phyloP scores from a whole-genome alignment of 352 stramenopile genomes.

The Globisporangium yorkense region DNA sequence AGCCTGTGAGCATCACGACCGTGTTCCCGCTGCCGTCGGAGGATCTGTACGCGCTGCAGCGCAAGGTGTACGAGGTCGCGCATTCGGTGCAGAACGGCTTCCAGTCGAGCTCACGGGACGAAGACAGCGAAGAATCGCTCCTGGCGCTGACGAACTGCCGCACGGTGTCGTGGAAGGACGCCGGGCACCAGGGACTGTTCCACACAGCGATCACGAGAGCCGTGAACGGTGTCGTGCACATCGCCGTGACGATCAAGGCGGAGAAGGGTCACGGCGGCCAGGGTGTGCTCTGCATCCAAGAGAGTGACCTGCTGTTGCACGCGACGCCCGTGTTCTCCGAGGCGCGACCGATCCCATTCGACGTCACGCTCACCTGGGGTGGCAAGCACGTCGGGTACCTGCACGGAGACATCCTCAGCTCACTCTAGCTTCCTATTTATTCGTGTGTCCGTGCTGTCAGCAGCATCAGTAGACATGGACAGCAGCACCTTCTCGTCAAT shows the following conservation, averaged over 20 bases:
- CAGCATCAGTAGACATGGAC: neutral
- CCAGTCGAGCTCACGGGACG: conserved; percentile 27
- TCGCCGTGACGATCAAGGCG: conserved; percentile 38
- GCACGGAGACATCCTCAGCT: conserved; percentile 40
- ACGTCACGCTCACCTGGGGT: conserved; percentile 44
- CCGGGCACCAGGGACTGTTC: conserved; percentile 22
- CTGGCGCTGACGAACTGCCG: conserved; percentile 45
- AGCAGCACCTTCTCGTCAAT: neutral
- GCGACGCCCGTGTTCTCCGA: conserved; percentile 24
- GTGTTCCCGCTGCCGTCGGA: conserved; percentile 45
- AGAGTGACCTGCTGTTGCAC: conserved; percentile 23
- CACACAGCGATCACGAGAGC: conserved; percentile 41
- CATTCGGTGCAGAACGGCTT: conserved; percentile 44
- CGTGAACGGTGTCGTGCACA: conserved; percentile 41
- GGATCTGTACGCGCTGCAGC: conserved; percentile 41
- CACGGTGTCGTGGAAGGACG: conserved; percentile 37
- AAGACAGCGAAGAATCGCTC: conserved; percentile 31
- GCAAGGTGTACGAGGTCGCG: conserved; percentile 46
- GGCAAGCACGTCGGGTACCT: conserved; percentile 51
- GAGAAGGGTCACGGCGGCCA: conserved; percentile 33
- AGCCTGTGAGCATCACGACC: conserved; percentile 42
- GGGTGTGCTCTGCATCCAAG: conserved; percentile 44
- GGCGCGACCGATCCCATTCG: conserved; percentile 32
- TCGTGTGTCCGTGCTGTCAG: conserved; percentile 1
- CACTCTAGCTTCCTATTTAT: conserved; percentile 3